Base-by-base conservation (phyloP, 2,329 filamentous ascomycete species). In the Diplodia scrobiculata region DNA sequence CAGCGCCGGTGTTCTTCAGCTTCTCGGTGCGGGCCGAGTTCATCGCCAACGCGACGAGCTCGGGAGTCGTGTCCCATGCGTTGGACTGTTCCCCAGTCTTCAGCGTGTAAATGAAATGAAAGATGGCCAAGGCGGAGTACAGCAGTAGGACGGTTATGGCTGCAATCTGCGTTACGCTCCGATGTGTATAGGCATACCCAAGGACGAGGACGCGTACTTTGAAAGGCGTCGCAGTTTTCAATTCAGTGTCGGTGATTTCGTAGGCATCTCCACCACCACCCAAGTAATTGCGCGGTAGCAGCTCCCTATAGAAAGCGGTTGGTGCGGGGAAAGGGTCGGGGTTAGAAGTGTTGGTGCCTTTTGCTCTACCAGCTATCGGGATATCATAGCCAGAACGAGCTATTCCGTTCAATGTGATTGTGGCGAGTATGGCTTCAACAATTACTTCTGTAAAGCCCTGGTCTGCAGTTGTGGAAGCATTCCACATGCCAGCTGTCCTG, bases 51-150 rank as follows among this genome's bases (percentile, higher is more conserved):
- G 54, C 54, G 19, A 59, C 54, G 25, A 59, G 34, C 38, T 59
- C 54, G 21, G 54, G 54, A 9, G 54, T 59, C 36, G 54, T 59
- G 11, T 59, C 54, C 54, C 54, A 59, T 13, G 54, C 34, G 19
- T 59, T 59, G 34, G 54, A 47, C n/a, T 41, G 34, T 29, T 59
- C 34, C 25, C 54, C 36, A 17, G 54, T 59, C 14, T 17, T 13
- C 19, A 59, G 2, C 6, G 36, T 59, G 14, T 59, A 59, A 17
- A 3, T 29, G 25, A 59, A 41, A 45, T 59, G 54, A 17, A 25
- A 45, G 3, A 47, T 17, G 21, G 36, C 36, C 54, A 45, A 27
- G 19, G n/a, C 1, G 13, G 19, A 59, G 17, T 59, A 59, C 13
- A 45, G 19, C 6, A 27, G n/a, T 5, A 59, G 9, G 4, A 59